Evolutionary conservation across 768 basidiomycete species (phyloP), one percentile per base, ranked within the genome.

Genomic region (Psilocybe azurescens): DNA sequence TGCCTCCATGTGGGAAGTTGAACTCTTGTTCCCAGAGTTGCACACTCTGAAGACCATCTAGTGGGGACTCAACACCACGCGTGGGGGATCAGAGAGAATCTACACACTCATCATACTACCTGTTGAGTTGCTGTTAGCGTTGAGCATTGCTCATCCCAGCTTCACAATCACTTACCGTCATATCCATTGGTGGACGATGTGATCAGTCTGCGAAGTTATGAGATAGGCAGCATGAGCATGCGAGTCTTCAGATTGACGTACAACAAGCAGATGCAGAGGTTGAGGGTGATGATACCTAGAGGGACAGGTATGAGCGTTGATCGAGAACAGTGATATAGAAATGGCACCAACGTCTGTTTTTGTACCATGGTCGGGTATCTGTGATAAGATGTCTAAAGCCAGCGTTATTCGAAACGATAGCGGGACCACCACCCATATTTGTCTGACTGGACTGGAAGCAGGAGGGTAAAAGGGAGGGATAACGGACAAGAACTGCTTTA

Each of bases 131-230:
- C 58, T 6, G 64, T 51, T 53, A 46, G 24, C 24, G 53, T 7
- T 52, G 47, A 61, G 48, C 41, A 38, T 20, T n/a, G 28, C 13
- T 18, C 33, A 28, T 18, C 32, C 48, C 24, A 46, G n/a, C 1
- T 39, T 13, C 5, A 24, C 52, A 16, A 28, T 77, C 81, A 61
- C 88, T 67, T 20, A 69, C 72, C 74, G 67, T 87, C 86, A 67
- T 84, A 88, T 32, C 87, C 87, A 67, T 84, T 86, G 2, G 82
- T 87, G 5, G 84, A 86, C 14, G 86, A 86, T 0, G 86, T 88
- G 64, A 88, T 84, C 53, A 88, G 77, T 55, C 84, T 85, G 59
- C 24, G 14, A 33, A 59, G 11, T 24, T 13, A 29, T 16, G 30
- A 52, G 14, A 38, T 7, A 20, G 61, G 32, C n/a, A 48, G 28